A percentile compares a stretch with the other conserved stretches of the same genome.
Evolutionary conservation across 192 early-diverging fungal genomes (phyloP).

Genomic region (Coemansia sp.): DNA sequence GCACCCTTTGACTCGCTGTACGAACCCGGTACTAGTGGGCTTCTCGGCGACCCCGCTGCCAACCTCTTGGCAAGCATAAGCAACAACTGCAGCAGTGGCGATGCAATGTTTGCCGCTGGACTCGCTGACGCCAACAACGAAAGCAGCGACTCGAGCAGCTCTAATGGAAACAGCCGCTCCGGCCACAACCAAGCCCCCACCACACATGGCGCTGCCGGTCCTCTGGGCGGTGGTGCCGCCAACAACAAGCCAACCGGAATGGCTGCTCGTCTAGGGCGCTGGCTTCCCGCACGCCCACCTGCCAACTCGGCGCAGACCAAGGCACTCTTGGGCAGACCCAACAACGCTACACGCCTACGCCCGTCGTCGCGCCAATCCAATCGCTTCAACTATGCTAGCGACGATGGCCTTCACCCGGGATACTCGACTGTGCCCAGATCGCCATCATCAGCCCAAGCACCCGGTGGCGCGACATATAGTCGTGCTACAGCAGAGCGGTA

Average conservation of each 20-base stretch:
- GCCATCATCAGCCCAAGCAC: background rate
- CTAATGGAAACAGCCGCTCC: background rate
- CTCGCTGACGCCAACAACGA: constrained; percentile 15
- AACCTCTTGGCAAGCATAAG: background rate
- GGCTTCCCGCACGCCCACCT: constrained; percentile 19
- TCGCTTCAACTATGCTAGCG: constrained; percentile 26
- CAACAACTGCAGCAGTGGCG: constrained; percentile 9
- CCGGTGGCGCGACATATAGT: background rate
- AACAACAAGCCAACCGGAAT: constrained; percentile 24
- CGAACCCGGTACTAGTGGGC: background rate
- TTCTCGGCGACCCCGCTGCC: background rate
- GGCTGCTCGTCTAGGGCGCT: constrained; percentile 35
- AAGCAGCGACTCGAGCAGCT: constrained; percentile 10
- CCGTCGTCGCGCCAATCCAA: constrained; percentile 48
- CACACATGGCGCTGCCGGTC: background rate
- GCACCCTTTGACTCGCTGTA: background rate
- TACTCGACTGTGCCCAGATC: constrained; percentile 10
- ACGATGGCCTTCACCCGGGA: constrained; percentile 21
- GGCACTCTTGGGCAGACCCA: constrained; percentile 12
- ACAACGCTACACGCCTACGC: constrained; percentile 30
- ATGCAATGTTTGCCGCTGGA: background rate
- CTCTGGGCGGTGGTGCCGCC: background rate
- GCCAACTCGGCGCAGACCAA: constrained; percentile 14
- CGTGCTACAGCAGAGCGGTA: constrained; percentile 11
- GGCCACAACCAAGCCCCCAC: background rate